These are phyloP conservation scores for Blastomyces emzantsi DNA, from an alignment of 2,329 filamentous ascomycete genomes.

Conservation along the genomic window DNA sequence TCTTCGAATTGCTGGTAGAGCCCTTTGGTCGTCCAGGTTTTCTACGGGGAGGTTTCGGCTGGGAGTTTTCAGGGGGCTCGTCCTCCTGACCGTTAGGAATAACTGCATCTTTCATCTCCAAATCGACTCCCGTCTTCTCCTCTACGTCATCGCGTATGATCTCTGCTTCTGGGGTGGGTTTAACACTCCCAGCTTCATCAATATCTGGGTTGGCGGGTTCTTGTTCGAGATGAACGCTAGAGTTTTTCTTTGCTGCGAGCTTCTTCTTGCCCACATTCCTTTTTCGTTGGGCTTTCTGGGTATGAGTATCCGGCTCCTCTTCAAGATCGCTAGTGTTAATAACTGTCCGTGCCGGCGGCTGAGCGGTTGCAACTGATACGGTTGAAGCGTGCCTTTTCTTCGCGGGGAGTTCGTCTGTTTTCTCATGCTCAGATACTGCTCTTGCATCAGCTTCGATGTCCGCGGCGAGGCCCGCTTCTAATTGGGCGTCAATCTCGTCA, in stretches of 20 bases:
- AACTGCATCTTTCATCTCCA: conserved; percentile 1
- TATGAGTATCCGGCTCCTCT: conserved; percentile 16
- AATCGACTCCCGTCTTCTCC: neutral
- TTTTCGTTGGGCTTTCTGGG: conserved; percentile 17
- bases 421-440: conserved; percentile 46
- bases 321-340: conserved; percentile 9
- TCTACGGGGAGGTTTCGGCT: neutral
- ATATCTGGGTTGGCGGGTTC: neutral
- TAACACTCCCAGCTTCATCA: conserved; percentile 2
- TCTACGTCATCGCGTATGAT: neutral
- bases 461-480: conserved; percentile 55
- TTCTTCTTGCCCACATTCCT: conserved; percentile 17
- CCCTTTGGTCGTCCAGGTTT: conserved; percentile 4
- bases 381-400: conserved; percentile 1
- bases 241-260: conserved; percentile 13
- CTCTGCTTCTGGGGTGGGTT: neutral
- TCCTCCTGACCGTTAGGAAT: neutral
- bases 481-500: conserved; percentile 56
- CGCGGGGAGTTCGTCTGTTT: conserved; percentile 15
- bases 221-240: neutral
- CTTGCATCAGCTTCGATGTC: conserved; percentile 28
- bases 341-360: conserved; percentile 5
- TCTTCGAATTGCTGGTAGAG: neutral
- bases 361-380: conserved; percentile 1
- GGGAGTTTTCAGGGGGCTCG: neutral